Conservation (phyloP, 805 yeast genomes). For the Yarrowia keelungensis region DNA sequence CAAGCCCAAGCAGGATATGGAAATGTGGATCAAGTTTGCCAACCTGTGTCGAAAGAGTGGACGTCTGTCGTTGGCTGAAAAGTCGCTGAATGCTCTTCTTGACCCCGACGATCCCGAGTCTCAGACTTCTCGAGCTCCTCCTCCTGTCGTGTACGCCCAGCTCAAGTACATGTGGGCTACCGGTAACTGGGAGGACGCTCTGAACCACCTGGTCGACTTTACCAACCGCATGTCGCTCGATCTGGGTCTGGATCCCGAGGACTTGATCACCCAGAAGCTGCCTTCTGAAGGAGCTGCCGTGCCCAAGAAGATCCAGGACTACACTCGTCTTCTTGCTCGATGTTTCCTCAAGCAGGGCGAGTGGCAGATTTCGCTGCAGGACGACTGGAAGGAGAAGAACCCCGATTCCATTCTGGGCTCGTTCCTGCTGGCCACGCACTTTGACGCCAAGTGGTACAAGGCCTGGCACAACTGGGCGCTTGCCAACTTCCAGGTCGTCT, state of each 20-base stretch:
- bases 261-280: conserved; percentile 82
- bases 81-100: conserved; percentile 78
- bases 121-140: conserved; percentile 77
- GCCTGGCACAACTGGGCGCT: conserved; percentile 99
- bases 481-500: conserved; percentile 94
- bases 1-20: conserved; percentile 95
- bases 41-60: conserved; percentile 95
- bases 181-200: conserved; percentile 85
- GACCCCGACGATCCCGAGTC: conserved; percentile 71
- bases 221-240: conserved; percentile 90
- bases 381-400: conserved; percentile 70
- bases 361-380: conserved; percentile 88
- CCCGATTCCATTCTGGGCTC: conserved; percentile 90
- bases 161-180: conserved; percentile 97
- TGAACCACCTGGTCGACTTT: conserved; percentile 84
- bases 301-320: conserved; percentile 77
- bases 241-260: conserved; percentile 77
- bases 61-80: conserved; percentile 88
- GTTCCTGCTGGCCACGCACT: conserved; percentile 90
- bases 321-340: conserved; percentile 85
- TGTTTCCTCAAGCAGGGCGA: conserved; percentile 98
- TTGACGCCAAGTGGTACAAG: conserved; percentile 92
- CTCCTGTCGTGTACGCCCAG: conserved; percentile 97
- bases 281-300: conserved; percentile 76
- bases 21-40: conserved; percentile 97